These are phyloP conservation scores for Volvox reticuliferus DNA, from an alignment of 139 green algal genomes.

Conservation along the genomic window DNA sequence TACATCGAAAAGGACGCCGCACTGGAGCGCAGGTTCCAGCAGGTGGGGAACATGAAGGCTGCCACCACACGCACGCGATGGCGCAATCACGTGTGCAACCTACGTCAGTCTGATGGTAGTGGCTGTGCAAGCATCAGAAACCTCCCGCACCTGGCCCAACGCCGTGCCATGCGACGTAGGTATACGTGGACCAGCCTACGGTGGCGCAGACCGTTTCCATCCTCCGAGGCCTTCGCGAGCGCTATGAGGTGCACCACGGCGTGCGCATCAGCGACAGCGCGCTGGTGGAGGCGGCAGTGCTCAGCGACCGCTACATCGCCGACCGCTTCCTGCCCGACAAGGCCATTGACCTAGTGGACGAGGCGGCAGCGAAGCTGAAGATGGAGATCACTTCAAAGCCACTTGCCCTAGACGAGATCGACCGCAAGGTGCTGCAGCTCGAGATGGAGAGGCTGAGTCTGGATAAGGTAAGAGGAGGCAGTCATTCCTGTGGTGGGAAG, in stretches of 20 bases:
- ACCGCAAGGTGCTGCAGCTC: constrained; percentile 85
- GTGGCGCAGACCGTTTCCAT: constrained; percentile 97
- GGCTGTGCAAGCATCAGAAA: no score
- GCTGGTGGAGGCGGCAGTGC: constrained; percentile 95
- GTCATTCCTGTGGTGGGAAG: no score
- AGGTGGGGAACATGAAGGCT: constrained; percentile 46
- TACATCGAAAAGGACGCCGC: constrained; percentile 99
- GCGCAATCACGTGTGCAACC: no score
- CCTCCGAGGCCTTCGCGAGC: constrained; percentile 94
- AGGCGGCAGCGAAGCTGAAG: constrained; percentile 96
- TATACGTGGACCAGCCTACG: constrained; percentile 94
- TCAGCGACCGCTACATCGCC: constrained; percentile 93
- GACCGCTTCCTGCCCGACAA: constrained; percentile 78
- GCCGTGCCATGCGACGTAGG: constrained; percentile 59
- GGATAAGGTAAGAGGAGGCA: neutral
- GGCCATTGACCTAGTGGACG: constrained; percentile 97
- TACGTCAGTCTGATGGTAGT: no score
- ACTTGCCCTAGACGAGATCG: constrained; percentile 94
- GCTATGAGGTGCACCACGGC: constrained; percentile 98
- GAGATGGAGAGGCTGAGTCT: constrained; percentile 93
- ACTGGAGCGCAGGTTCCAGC: constrained; percentile 96
- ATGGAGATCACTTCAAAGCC: constrained; percentile 99
- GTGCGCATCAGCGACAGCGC: constrained; percentile 96
- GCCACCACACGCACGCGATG: no score
- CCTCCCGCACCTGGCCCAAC: no score